Conservation (phyloP, 305 asterid species). For the Andrographis paniculata region DNA sequence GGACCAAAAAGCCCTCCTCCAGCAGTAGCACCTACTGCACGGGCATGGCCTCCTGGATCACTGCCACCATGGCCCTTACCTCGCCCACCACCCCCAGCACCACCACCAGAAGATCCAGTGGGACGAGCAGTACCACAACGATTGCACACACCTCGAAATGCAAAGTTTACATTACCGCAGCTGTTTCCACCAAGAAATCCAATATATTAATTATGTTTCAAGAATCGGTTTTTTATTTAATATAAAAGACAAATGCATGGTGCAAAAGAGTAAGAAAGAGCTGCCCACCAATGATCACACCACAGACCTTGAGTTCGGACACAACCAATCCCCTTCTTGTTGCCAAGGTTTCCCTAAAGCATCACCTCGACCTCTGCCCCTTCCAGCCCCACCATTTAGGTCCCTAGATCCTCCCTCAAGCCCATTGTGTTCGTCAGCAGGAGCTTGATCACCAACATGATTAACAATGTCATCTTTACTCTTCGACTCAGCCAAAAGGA, state of each 20-base stretch:
- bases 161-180: conserved; percentile 94
- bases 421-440: conserved; percentile 30
- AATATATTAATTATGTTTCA: conserved; percentile 4
- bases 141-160: conserved; percentile 96
- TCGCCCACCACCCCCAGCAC: conserved; percentile 72
- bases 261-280: conserved; percentile 59
- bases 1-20: conserved; percentile 93
- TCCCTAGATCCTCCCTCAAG: conserved; percentile 50
- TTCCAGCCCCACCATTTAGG: conserved; percentile 53
- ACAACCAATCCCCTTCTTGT: conserved; percentile 94
- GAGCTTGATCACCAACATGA: conserved; percentile 31
- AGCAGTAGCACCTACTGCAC: conserved; percentile 49
- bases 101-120: conserved; percentile 72
- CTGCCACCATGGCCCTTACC: conserved; percentile 75
- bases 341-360: conserved; percentile 77
- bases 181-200: conserved; percentile 41
- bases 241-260: neutral
- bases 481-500: conserved; percentile 84
- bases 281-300: conserved; percentile 95
- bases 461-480: conserved; percentile 47
- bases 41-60: conserved; percentile 56
- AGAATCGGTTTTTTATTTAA: conserved; percentile 9
- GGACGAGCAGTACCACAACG: conserved; percentile 98
- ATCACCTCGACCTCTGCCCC: conserved; percentile 92
- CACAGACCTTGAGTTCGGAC: conserved; percentile 99